Percentiles rank a stretch among this genome's conserved stretches.
Evolutionary conservation across 345 rosid genomes (phyloP).

Genomic region (Syzygium jambos): DNA sequence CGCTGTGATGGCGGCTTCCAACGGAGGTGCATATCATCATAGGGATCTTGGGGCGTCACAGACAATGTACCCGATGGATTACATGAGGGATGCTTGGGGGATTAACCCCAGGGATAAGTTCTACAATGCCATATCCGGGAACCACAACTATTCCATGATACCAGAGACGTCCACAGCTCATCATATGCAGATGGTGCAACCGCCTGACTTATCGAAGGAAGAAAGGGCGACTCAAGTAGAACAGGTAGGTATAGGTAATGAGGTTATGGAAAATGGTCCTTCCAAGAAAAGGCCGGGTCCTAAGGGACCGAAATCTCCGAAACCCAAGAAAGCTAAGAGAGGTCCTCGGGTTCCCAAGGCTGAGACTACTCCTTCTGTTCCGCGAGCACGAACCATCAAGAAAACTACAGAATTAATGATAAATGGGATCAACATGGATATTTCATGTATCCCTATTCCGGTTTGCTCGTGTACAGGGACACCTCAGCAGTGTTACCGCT

Average conservation of each 20-base stretch:
- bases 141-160: conserved; percentile 1
- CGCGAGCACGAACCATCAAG: conserved; percentile 5
- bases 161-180: conserved; percentile 9
- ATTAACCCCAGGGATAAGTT: conserved; percentile 17
- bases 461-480: conserved; percentile 25
- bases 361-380: conserved; percentile 5
- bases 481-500: conserved; percentile 26
- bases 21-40: not conserved
- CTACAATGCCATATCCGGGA: conserved; percentile 1
- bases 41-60: conserved; percentile 8
- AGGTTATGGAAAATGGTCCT: not conserved
- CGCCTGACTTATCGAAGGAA: conserved; percentile 1
- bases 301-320: conserved; percentile 9
- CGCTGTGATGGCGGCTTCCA: conserved; percentile 3
- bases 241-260: conserved; percentile 1
- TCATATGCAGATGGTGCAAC: conserved; percentile 11
- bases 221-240: conserved; percentile 10
- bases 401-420: conserved; percentile 13
- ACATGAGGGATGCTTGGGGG: conserved; percentile 9
- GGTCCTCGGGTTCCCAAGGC: conserved; percentile 13
- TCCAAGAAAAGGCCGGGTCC: conserved; percentile 18
- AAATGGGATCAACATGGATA: conserved; percentile 23
- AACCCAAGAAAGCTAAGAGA: conserved; percentile 14
- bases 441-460: conserved; percentile 21
- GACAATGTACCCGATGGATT: conserved; percentile 6